Conservation (phyloP, 306 rosid genomes). For the Hippophae tibetana region DNA sequence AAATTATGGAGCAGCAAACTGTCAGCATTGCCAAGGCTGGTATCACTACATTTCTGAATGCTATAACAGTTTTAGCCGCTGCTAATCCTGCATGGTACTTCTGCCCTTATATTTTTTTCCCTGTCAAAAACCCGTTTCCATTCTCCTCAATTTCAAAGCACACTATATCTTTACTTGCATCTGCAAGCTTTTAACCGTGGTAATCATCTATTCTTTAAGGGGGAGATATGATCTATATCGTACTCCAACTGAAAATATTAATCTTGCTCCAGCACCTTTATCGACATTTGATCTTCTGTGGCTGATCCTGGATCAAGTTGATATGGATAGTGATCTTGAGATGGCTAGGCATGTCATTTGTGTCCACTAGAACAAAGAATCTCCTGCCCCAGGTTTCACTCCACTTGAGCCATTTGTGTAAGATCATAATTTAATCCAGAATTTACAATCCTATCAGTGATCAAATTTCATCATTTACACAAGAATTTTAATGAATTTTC, state of each 20-base stretch:
- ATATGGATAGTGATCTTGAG: slow-evolving; percentile 96
- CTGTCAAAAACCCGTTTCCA: not conserved
- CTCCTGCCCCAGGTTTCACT: slow-evolving; percentile 84
- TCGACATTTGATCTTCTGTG: slow-evolving; percentile 94
- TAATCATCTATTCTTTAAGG: slow-evolving; percentile 56
- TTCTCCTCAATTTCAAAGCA: too few species aligned
- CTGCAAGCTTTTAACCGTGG: too few species aligned
- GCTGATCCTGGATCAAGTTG: slow-evolving; percentile 97
- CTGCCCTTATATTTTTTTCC: not conserved
- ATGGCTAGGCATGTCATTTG: slow-evolving; percentile 92
- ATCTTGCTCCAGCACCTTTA: slow-evolving; percentile 89
- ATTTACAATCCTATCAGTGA: accelerated
- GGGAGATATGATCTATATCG: slow-evolving; percentile 93
- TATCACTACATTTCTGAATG: slow-evolving; percentile 94
- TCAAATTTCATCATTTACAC: too few species aligned
- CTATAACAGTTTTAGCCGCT: slow-evolving; percentile 96
- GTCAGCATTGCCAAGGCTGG: slow-evolving; percentile 99
- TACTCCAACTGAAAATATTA: slow-evolving; percentile 96
- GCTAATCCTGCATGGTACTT: slow-evolving; percentile 96
- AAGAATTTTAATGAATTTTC: too few species aligned
- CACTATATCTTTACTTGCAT: too few species aligned
- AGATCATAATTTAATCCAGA: too few species aligned
- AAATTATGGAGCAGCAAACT: slow-evolving; percentile 99
- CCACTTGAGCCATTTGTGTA: slow-evolving; percentile 73
- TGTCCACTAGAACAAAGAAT: slow-evolving; percentile 86